A percentile compares a stretch with the other conserved stretches of the same genome.
phyloP scores from a whole-genome alignment of 495 filamentous ascomycete species.

The Tuber magnatum region DNA sequence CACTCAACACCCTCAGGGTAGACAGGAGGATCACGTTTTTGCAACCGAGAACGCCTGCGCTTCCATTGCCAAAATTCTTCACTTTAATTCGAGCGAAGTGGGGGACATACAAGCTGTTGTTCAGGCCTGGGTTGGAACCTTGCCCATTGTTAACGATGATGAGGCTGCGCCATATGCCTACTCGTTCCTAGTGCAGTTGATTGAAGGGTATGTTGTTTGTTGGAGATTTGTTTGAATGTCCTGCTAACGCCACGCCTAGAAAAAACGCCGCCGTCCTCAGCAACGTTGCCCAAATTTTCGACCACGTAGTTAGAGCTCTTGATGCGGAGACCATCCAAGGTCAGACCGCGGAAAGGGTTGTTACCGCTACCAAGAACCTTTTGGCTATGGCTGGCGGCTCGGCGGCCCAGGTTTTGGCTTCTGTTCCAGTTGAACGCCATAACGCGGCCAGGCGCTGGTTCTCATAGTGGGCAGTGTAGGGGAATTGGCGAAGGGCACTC shows the following conservation, averaged over 20 bases:
- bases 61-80: slow-evolving; percentile 91
- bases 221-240: slow-evolving; percentile 1
- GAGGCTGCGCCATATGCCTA: slow-evolving; percentile 97
- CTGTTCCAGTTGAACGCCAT: slow-evolving; percentile 33
- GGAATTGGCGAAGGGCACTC: not conserved
- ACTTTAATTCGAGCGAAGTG: slow-evolving; percentile 73
- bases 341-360: slow-evolving; percentile 64
- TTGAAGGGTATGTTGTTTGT: slow-evolving; percentile 74
- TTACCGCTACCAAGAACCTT: slow-evolving; percentile 64
- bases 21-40: slow-evolving; percentile 89
- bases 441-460: slow-evolving; percentile 32
- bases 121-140: slow-evolving; percentile 73
- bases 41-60: slow-evolving; percentile 97
- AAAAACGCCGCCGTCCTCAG: slow-evolving; percentile 75
- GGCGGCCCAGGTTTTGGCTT: slow-evolving; percentile 25
- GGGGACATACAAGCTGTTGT: slow-evolving; percentile 64
- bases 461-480: slow-evolving; percentile 9
- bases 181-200: slow-evolving; percentile 78
- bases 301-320: slow-evolving; percentile 74
- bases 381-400: slow-evolving; percentile 53
- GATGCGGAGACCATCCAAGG: slow-evolving; percentile 87
- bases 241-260: slow-evolving; percentile 46
- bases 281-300: slow-evolving; percentile 71
- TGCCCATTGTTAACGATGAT: slow-evolving; percentile 91
- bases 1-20: slow-evolving; percentile 67